Evolutionary conservation across 495 filamentous ascomycete species (phyloP).

Genomic region (Mytilinidion resinicola): DNA sequence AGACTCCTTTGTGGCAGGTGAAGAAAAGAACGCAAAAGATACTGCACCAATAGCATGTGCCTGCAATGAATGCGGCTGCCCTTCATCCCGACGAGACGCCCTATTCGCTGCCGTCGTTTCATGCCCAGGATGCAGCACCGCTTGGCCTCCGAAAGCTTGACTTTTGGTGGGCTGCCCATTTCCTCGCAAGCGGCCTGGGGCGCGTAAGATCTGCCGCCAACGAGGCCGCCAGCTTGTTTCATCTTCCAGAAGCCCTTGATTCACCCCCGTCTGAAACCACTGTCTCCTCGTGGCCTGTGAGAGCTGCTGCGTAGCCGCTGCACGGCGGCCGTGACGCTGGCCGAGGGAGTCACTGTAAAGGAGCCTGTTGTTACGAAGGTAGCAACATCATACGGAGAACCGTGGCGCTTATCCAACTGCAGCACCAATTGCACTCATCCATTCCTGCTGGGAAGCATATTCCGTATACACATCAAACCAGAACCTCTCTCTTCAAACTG

Average conservation of each 20-base stretch:
- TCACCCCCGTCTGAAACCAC: neutral
- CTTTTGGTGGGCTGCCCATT: neutral
- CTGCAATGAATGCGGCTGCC: neutral
- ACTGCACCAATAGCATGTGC: neutral
- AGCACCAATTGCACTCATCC: too few species aligned
- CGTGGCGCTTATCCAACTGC: too few species aligned
- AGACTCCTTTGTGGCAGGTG: neutral
- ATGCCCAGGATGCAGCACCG: neutral
- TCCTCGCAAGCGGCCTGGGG: neutral
- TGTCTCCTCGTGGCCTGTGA: too few species aligned
- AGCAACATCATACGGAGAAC: too few species aligned
- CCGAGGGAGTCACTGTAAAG: too few species aligned
- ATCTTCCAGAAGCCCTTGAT: neutral
- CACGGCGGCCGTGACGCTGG: too few species aligned
- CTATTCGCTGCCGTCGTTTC: neutral
- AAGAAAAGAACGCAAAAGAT: neutral
- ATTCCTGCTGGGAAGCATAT: too few species aligned
- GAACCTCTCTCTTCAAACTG: too few species aligned
- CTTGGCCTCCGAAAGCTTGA: slow-evolving; percentile 3
- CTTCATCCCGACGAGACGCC: neutral
- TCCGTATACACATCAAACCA: too few species aligned
- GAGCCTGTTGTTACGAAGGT: too few species aligned
- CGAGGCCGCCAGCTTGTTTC: neutral
- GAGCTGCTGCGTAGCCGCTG: too few species aligned
- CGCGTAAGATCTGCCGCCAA: neutral